Evolutionary conservation across 73 alveolate species (phyloP).

Genomic region (Paramecium sonneborni): DNA sequence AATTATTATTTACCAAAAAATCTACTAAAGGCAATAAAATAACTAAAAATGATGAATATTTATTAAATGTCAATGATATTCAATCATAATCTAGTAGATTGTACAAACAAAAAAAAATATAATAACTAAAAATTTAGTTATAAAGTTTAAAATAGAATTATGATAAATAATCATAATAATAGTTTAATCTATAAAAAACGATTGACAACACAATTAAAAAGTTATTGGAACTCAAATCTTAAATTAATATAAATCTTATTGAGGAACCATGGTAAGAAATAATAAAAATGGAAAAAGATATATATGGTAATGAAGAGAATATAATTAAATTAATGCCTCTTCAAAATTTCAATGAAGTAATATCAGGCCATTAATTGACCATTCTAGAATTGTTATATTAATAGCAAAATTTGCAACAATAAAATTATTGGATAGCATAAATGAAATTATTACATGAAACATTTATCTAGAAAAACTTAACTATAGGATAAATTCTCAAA

Average conservation of each 20-base stretch:
- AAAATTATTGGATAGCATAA: not conserved
- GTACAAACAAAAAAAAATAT: not conserved
- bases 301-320: not conserved
- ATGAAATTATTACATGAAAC: not conserved
- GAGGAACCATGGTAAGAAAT: not conserved
- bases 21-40: not conserved
- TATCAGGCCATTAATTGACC: not conserved
- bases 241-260: not conserved
- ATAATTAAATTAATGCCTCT: not conserved
- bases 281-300: not conserved
- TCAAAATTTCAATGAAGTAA: not conserved
- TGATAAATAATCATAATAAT: not conserved
- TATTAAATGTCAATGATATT: not conserved
- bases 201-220: not conserved
- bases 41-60: not conserved
- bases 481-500: not conserved
- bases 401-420: not conserved
- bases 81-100: not conserved
- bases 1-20: not conserved
- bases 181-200: not conserved
- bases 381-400: not conserved
- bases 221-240: not conserved
- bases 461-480: not conserved
- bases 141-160: constrained; percentile 18
- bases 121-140: constrained; percentile 24